phyloP scores from a whole-genome alignment of 768 basidiomycete genomes.

The Gelatoporia subvermispora region DNA sequence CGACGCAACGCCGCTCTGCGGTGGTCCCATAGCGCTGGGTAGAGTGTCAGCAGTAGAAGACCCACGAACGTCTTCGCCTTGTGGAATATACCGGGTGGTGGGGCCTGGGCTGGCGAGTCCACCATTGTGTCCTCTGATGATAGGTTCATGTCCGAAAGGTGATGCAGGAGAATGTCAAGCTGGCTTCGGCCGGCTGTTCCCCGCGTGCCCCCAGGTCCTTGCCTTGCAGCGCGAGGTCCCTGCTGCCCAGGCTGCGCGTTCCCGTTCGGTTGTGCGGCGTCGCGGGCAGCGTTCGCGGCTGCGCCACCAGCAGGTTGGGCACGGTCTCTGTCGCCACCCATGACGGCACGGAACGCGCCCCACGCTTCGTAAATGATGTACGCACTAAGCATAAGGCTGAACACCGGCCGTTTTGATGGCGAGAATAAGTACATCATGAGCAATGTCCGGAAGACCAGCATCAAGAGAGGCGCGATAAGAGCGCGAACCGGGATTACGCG shows the following conservation, averaged over 20 bases:
- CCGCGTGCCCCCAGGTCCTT: slow-evolving; percentile 9
- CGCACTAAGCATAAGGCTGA: slow-evolving; percentile 57
- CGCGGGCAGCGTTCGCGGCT: slow-evolving; percentile 15
- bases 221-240: neutral
- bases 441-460: slow-evolving; percentile 64
- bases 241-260: slow-evolving; percentile 8
- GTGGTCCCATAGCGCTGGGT: slow-evolving; percentile 73
- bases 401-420: slow-evolving; percentile 65
- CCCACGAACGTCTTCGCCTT: slow-evolving; percentile 50
- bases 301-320: neutral
- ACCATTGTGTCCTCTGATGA: slow-evolving; percentile 50
- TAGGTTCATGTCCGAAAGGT: slow-evolving; percentile 54
- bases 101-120: slow-evolving; percentile 22
- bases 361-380: slow-evolving; percentile 78
- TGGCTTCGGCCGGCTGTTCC: slow-evolving; percentile 25
- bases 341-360: slow-evolving; percentile 53
- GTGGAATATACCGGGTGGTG: slow-evolving; percentile 44
- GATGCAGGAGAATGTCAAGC: slow-evolving; percentile 38
- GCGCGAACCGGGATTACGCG: slow-evolving; percentile 64
- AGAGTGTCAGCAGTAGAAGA: slow-evolving; percentile 55
- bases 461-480: slow-evolving; percentile 57
- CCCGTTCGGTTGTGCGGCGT: slow-evolving; percentile 11
- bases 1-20: slow-evolving; percentile 52
- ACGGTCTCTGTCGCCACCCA: slow-evolving; percentile 33
- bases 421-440: slow-evolving; percentile 75